Base-by-base conservation (phyloP, 176 grass and related monocot genomes). In the Carex myosuroides region DNA sequence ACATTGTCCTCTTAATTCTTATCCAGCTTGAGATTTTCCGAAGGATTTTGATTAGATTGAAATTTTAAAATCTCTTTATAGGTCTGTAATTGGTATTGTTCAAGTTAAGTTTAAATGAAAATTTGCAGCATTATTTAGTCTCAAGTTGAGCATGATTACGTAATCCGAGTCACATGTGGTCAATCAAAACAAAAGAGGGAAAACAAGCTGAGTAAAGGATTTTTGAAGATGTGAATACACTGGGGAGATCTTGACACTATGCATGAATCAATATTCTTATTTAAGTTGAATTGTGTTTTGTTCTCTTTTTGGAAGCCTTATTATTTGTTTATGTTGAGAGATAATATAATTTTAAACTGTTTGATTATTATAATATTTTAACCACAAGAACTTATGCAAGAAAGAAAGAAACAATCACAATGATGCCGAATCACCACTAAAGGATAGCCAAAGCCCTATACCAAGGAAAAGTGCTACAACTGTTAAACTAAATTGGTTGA, bases 131-230 rank as follows among this genome's bases (percentile, higher is more conserved):
- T 70, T 37, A 44, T n/a, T 20, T 44, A 29, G 21, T 30, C 72
- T 76, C 72, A 18, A 54, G 72, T 55, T 76, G 72, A 76, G 48
- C 9, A 76, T 76, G 46, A 76, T 53, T 54, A 76, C 8, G 6
- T 32, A 76, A 76, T 55, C 72, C 5, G 4, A 55, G 10, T 55
- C 12, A 13, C 4, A 55, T 26, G 9, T 26, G 26, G 44, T 52
- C 46, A 12, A 53, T 53, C 14, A 74, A 41, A 50, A 74, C 8
- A 74, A 52, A 13, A 52, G 44, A 26, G 20, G 69, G 2, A 44
- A 42, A 42, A 41, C 6, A 32, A 76, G 4, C 46, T 75, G 2
- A 75, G 1, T 55, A 26, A 8, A 55, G 1, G 11, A 54, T 14
- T 76, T 26, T 56, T 53, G 48, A 76, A 30, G n/a, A 76, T 55